Percentiles rank a stretch among this genome's conserved stretches.
phyloP scores from a whole-genome alignment of 1,284 basidiomycete genomes.

The Leccinum fuscescens region DNA sequence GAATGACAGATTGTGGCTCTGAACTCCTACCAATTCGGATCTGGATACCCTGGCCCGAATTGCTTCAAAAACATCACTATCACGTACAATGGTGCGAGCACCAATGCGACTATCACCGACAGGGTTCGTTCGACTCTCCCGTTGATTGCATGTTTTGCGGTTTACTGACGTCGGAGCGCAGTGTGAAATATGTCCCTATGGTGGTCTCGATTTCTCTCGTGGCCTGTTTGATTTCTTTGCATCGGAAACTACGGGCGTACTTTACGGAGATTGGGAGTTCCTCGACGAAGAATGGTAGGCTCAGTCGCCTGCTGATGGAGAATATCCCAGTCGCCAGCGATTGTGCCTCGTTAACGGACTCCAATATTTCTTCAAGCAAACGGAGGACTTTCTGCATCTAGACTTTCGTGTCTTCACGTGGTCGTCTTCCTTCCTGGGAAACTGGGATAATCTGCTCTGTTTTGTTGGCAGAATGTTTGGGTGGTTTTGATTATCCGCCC shows the following conservation, averaged over 20 bases:
- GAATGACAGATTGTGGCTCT: conserved; percentile 44
- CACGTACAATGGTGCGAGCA: conserved; percentile 54
- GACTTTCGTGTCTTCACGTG: conserved; percentile 2
- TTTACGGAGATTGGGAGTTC: conserved; percentile 58
- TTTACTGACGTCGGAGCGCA: conserved; percentile 27
- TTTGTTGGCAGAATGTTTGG: background rate
- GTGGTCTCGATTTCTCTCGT: conserved; percentile 78
- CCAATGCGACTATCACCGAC: conserved; percentile 64
- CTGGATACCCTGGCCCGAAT: conserved; percentile 53
- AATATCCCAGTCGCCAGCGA: too few species aligned
- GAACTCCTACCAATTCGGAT: conserved; percentile 50
- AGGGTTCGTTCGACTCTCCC: conserved; percentile 40
- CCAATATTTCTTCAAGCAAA: background rate
- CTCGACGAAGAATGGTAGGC: conserved; percentile 20
- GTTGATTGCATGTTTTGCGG: background rate
- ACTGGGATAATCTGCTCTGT: background rate
- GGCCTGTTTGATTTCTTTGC: conserved; percentile 70
- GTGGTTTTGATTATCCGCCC: background rate
- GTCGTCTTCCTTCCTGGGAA: background rate
- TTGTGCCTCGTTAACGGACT: background rate
- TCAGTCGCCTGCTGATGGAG: background rate
- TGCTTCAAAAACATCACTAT: conserved; percentile 70
- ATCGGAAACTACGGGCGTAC: conserved; percentile 45
- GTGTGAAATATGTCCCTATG: conserved; percentile 71
- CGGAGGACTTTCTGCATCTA: background rate